phyloP scores from a whole-genome alignment of 495 filamentous ascomycete species.

The Saxophila tyrrhenica region DNA sequence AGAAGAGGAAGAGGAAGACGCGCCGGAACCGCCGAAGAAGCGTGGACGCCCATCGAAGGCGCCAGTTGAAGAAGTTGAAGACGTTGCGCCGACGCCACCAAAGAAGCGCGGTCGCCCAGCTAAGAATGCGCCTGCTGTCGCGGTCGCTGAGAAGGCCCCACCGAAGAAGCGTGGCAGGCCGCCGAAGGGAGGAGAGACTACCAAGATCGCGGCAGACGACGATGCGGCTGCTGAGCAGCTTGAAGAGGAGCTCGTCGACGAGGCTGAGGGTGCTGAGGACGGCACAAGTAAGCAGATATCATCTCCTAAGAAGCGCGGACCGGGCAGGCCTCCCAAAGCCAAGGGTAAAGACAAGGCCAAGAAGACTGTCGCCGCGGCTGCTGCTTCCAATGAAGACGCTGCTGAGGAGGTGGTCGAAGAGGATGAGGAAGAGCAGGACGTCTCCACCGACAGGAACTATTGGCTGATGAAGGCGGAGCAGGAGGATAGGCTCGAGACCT shows the following conservation, averaged over 20 bases:
- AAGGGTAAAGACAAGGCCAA: neutral
- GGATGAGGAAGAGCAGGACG: neutral
- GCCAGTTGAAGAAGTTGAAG: neutral
- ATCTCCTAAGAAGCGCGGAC: neutral
- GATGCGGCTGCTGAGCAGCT: constrained; percentile 13
- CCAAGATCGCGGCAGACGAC: constrained; percentile 9
- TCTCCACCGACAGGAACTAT: constrained; percentile 33
- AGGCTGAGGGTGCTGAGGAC: constrained; percentile 3
- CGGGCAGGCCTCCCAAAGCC: neutral
- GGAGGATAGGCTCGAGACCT: constrained; percentile 72
- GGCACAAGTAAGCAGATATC: neutral
- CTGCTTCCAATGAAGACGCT: neutral
- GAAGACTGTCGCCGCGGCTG: neutral
- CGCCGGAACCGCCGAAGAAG: constrained; percentile 5
- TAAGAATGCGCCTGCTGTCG: neutral
- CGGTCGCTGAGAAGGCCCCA: neutral
- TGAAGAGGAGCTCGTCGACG: constrained; percentile 12
- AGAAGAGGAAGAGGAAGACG: neutral
- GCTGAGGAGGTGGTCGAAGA: neutral
- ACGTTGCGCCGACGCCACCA: neutral
- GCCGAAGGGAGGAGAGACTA: constrained; percentile 17
- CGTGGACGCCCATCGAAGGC: constrained; percentile 1
- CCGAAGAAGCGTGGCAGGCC: constrained; percentile 11
- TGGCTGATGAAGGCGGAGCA: constrained; percentile 98
- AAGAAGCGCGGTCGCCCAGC: constrained; percentile 8